These are phyloP conservation scores for Xylariaceae sp. DNA, from an alignment of 2,329 filamentous ascomycete species.

Conservation along the genomic window DNA sequence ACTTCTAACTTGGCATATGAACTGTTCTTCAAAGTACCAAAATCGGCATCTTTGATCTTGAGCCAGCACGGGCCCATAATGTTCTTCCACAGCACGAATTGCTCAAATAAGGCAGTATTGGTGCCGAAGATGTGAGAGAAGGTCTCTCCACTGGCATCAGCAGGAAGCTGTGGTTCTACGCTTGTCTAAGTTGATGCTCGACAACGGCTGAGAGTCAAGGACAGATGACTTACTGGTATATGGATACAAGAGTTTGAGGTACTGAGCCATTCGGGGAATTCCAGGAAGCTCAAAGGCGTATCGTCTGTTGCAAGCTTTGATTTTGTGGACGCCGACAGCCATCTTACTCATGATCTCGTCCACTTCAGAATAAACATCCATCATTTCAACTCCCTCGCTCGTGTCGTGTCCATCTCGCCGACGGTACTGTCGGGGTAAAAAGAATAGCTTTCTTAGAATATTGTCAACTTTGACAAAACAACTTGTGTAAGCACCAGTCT, in stretches of 20 bases:
- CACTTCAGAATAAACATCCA: slow-evolving; percentile 84
- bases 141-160: slow-evolving; percentile 70
- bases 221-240: slow-evolving; percentile 60
- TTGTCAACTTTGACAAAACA: slow-evolving; percentile 97
- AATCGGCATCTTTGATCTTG: slow-evolving; percentile 80
- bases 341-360: slow-evolving; percentile 82
- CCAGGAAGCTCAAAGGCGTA: slow-evolving; percentile 91
- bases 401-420: slow-evolving; percentile 58
- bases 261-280: slow-evolving; percentile 83
- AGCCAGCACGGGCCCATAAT: slow-evolving; percentile 99
- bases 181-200: slow-evolving; percentile 17
- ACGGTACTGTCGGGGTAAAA: slow-evolving; percentile 69
- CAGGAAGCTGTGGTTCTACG: slow-evolving; percentile 61
- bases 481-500: slow-evolving; percentile 71
- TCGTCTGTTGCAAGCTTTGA: slow-evolving; percentile 82
- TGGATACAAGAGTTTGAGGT: slow-evolving; percentile 92
- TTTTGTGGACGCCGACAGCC: slow-evolving; percentile 84
- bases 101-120: slow-evolving; percentile 91
- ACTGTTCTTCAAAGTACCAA: slow-evolving; percentile 77
- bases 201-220: not conserved
- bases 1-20: slow-evolving; percentile 97
- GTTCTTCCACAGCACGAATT: slow-evolving; percentile 98
- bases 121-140: slow-evolving; percentile 92
- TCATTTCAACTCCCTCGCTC: slow-evolving; percentile 74
- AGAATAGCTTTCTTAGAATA: slow-evolving; percentile 85